These are phyloP conservation scores for Xylaria sp. DNA, from an alignment of 2,329 filamentous ascomycete genomes.

Conservation along the genomic window DNA sequence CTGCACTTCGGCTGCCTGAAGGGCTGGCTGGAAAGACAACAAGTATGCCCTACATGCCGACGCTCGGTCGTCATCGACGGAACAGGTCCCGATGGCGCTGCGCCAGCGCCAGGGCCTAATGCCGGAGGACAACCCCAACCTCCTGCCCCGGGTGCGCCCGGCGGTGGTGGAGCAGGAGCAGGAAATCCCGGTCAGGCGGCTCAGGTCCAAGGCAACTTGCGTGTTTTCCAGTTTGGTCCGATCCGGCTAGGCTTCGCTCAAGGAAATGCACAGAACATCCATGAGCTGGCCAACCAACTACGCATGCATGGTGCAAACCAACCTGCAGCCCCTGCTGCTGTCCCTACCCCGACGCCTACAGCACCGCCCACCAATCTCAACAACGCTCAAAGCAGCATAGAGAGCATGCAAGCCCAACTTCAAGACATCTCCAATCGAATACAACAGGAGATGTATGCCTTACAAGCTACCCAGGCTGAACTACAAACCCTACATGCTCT, in stretches of 20 bases:
- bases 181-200: slow-evolving; percentile 51
- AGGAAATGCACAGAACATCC: slow-evolving; percentile 70
- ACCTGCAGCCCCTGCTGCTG: slow-evolving; percentile 35
- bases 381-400: slow-evolving; percentile 36
- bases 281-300: slow-evolving; percentile 74
- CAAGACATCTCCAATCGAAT: slow-evolving; percentile 75
- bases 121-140: slow-evolving; percentile 48
- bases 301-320: slow-evolving; percentile 55
- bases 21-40: slow-evolving; percentile 96
- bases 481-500: slow-evolving; percentile 74
- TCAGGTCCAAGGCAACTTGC: slow-evolving; percentile 59
- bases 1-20: slow-evolving; percentile 93
- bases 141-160: slow-evolving; percentile 43
- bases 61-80: slow-evolving; percentile 78
- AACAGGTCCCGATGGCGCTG: slow-evolving; percentile 51
- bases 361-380: slow-evolving; percentile 16
- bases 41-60: slow-evolving; percentile 95
- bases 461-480: slow-evolving; percentile 74
- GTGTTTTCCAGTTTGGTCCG: slow-evolving; percentile 79
- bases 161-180: slow-evolving; percentile 39
- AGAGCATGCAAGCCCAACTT: slow-evolving; percentile 68
- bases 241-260: slow-evolving; percentile 82
- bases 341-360: slow-evolving; percentile 28
- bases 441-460: slow-evolving; percentile 70
- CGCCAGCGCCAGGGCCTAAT: slow-evolving; percentile 48